Evolutionary conservation across 176 grass and related monocot species (phyloP), one percentile per base, ranked within the genome.

Genomic region (Themeda triandra): DNA sequence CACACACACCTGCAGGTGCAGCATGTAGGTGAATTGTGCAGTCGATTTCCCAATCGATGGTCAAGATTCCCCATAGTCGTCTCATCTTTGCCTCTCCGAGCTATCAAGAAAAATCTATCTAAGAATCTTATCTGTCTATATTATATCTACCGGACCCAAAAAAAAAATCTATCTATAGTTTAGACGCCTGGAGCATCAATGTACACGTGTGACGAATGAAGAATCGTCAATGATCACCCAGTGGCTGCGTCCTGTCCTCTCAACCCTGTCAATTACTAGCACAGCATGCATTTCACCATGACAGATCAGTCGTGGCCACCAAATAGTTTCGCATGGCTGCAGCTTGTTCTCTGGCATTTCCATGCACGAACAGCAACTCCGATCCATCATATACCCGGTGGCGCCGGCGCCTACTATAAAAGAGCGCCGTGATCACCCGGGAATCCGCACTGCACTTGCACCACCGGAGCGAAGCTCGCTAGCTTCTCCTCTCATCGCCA

Each of bases 371-470:
- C 77, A 80, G 78, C 44, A 1, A 21, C 30, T 51, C 53, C 29
- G 29, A 23, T 75, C 33, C 33, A n/a, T 58, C 44, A 27, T 21
- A 4, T 27, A 10, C 23, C 48, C 31, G 10, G 19, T 29, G 71
- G 71, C 71, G 69, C 76, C 25, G 69, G 70, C 70, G 69, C 13
- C 69, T 24, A 42, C 68, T 73, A 86, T 86, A 80, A 65, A 73
- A 70, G 19, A 76, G 28, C 83, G 10, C 63, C 73, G 10, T 71
- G 35, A 85, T 78, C 83, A n/a, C 65, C 73, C 30, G 46, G 62
- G 15, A 21, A 10, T 28, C 44, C 13, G 41, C 82, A 51, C 64
- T 28, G 31, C 23, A 59, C 36, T 72, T 71, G 79, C 21, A 80
- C 2, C 11, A 3, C 21, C 36, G 5, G 15, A 10, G 10, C 21